phyloP scores from a whole-genome alignment of 140 eudicot genomes.

The Flaveria floridana region DNA sequence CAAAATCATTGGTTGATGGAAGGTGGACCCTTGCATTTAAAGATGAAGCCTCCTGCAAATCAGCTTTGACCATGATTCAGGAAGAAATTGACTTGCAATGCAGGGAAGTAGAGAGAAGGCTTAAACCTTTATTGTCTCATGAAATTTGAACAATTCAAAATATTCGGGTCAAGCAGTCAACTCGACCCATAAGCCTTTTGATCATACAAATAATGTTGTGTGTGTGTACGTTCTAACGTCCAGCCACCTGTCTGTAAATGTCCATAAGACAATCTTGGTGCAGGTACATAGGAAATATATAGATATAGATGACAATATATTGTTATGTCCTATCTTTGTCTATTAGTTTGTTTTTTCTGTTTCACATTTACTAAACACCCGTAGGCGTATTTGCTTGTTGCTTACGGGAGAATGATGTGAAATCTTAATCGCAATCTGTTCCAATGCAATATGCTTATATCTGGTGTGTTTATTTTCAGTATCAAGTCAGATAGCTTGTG shows the following conservation, averaged over 20 bases:
- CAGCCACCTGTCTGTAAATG: conserved; percentile 33
- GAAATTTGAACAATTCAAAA: conserved; percentile 24
- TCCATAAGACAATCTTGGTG: conserved; percentile 29
- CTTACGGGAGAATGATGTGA: conserved; percentile 32
- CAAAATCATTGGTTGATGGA: conserved; percentile 85
- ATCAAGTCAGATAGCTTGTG: neutral
- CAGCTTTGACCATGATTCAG: conserved; percentile 63
- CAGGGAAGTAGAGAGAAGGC: conserved; percentile 65
- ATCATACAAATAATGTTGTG: conserved; percentile 32
- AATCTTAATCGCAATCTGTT: conserved; percentile 10
- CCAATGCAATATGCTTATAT: neutral
- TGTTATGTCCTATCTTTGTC: conserved; percentile 19
- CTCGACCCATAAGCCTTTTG: conserved; percentile 17
- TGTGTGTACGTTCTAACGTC: conserved; percentile 20
- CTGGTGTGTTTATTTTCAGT: conserved; percentile 1
- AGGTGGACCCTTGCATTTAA: conserved; percentile 95
- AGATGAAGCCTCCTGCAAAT: conserved; percentile 71
- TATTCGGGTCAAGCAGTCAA: conserved; percentile 24
- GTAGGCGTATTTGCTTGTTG: conserved; percentile 24
- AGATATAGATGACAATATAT: conserved; percentile 16
- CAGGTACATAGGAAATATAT: conserved; percentile 32
- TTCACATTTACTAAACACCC: conserved; percentile 1
- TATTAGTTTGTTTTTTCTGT: conserved; percentile 14
- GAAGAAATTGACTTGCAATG: conserved; percentile 61
- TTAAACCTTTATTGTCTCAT: conserved; percentile 45